Percentiles rank a stretch among this genome's conserved stretches.
phyloP scores from a whole-genome alignment of 768 basidiomycete species.

The Psilocybe cyanescens region DNA sequence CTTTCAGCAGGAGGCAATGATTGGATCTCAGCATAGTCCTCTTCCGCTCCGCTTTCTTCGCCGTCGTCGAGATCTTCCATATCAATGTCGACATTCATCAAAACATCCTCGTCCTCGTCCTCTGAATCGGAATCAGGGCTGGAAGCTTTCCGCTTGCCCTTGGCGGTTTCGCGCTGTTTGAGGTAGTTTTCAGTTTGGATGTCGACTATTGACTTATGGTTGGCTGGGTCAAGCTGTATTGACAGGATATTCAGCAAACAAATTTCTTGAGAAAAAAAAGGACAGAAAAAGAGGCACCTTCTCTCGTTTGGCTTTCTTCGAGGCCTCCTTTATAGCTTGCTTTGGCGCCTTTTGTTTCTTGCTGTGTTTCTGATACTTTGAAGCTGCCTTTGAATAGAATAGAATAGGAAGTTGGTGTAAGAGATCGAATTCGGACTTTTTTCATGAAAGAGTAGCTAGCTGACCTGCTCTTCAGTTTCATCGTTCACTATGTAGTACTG shows the following conservation, averaged over 20 bases:
- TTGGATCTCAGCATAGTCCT: slow-evolving; percentile 37
- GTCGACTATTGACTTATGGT: slow-evolving; percentile 77
- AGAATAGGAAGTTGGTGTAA: background rate
- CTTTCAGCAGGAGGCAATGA: slow-evolving; percentile 71
- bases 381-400: slow-evolving; percentile 43
- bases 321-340: slow-evolving; percentile 86
- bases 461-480: slow-evolving; percentile 68
- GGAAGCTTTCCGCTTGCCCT: slow-evolving; percentile 54
- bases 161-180: slow-evolving; percentile 26
- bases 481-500: slow-evolving; percentile 84
- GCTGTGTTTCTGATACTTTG: slow-evolving; percentile 85
- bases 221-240: slow-evolving; percentile 86
- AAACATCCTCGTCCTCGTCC: slow-evolving; percentile 36
- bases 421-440: background rate
- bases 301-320: slow-evolving; percentile 85
- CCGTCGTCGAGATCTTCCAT: slow-evolving; percentile 39
- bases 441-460: slow-evolving; percentile 12
- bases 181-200: slow-evolving; percentile 62
- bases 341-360: slow-evolving; percentile 85
- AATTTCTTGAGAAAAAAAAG: slow-evolving; percentile 4
- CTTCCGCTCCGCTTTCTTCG: slow-evolving; percentile 24
- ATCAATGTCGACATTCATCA: slow-evolving; percentile 44
- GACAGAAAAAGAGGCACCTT: slow-evolving; percentile 55
- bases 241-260: slow-evolving; percentile 3
- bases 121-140: slow-evolving; percentile 32